These are phyloP conservation scores for Phyllachora maydis DNA, from an alignment of 2,329 filamentous ascomycete species.

Conservation along the genomic window DNA sequence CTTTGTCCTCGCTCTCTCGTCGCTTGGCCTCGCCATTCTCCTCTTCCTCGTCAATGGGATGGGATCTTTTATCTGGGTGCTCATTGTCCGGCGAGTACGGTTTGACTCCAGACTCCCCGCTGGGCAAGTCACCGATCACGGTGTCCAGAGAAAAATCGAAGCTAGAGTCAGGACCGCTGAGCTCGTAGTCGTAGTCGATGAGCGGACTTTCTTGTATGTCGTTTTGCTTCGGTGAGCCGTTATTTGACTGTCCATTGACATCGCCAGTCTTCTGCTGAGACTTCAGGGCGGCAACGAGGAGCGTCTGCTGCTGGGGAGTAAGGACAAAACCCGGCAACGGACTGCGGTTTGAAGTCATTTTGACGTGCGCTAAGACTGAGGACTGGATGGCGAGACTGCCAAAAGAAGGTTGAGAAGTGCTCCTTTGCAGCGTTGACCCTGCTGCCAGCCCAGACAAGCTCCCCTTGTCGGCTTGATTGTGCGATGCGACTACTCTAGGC, in stretches of 20 bases:
- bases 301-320: slow-evolving; percentile 55
- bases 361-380: slow-evolving; percentile 4
- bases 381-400: slow-evolving; percentile 1
- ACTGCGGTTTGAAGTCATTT: slow-evolving; percentile 29
- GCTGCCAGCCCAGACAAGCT: too few species aligned
- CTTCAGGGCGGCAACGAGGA: slow-evolving; percentile 57
- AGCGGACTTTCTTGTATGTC: slow-evolving; percentile 58
- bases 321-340: slow-evolving; percentile 41
- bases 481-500: too few species aligned
- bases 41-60: slow-evolving; percentile 49
- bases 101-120: slow-evolving; percentile 19
- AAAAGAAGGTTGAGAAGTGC: too few species aligned
- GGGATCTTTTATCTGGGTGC: slow-evolving; percentile 49
- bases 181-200: slow-evolving; percentile 62
- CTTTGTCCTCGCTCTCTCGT: slow-evolving; percentile 65
- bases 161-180: slow-evolving; percentile 45
- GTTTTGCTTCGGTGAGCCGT: slow-evolving; percentile 17
- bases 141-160: slow-evolving; percentile 52
- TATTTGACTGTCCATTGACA: slow-evolving; percentile 12
- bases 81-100: slow-evolving; percentile 41
- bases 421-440: too few species aligned
- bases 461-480: too few species aligned
- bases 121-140: slow-evolving; percentile 61
- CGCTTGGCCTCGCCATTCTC: slow-evolving; percentile 44
- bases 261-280: slow-evolving; percentile 48